These are phyloP conservation scores for Penicillium sp. DNA, from an alignment of 2,329 filamentous ascomycete species.

Conservation along the genomic window DNA sequence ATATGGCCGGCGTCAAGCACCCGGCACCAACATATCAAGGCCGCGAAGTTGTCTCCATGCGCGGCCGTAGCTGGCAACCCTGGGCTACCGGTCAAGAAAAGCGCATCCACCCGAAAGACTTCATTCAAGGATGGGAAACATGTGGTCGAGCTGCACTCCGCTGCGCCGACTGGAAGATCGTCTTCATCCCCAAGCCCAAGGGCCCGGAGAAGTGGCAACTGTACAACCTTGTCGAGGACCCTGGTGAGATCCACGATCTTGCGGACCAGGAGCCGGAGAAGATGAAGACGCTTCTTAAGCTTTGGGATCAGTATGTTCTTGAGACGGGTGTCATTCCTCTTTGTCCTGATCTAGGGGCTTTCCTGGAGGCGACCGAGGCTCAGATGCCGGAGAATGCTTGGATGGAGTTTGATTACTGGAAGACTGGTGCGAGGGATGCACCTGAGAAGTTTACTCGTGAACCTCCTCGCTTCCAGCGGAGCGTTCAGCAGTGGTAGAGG, in stretches of 20 bases:
- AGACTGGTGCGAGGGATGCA: conserved; percentile 53
- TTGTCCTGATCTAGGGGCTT: conserved; percentile 59
- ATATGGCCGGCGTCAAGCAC: conserved; percentile 48
- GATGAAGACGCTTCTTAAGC: conserved; percentile 51
- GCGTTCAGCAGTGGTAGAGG: conserved; percentile 31
- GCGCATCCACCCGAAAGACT: conserved; percentile 53
- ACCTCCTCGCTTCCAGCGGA: conserved; percentile 36
- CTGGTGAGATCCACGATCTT: conserved; percentile 53
- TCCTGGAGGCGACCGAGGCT: conserved; percentile 61
- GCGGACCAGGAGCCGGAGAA: conserved; percentile 44
- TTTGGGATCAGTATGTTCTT: conserved; percentile 60
- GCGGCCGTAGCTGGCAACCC: conserved; percentile 50
- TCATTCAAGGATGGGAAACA: conserved; percentile 59
- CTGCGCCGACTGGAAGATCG: conserved; percentile 59
- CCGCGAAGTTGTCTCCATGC: conserved; percentile 53
- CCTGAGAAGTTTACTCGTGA: conserved; percentile 46
- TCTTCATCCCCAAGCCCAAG: conserved; percentile 59
- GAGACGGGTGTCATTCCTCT: conserved; percentile 63
- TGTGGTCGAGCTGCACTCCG: conserved; percentile 57
- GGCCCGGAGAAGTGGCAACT: conserved; percentile 60
- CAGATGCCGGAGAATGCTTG: conserved; percentile 67
- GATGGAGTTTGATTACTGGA: conserved; percentile 69
- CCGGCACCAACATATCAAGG: conserved; percentile 56
- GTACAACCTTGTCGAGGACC: conserved; percentile 55
- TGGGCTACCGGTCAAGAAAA: conserved; percentile 37